These are phyloP conservation scores for Coniochaeta prunicola DNA, from an alignment of 2,329 filamentous ascomycete species.

Conservation along the genomic window DNA sequence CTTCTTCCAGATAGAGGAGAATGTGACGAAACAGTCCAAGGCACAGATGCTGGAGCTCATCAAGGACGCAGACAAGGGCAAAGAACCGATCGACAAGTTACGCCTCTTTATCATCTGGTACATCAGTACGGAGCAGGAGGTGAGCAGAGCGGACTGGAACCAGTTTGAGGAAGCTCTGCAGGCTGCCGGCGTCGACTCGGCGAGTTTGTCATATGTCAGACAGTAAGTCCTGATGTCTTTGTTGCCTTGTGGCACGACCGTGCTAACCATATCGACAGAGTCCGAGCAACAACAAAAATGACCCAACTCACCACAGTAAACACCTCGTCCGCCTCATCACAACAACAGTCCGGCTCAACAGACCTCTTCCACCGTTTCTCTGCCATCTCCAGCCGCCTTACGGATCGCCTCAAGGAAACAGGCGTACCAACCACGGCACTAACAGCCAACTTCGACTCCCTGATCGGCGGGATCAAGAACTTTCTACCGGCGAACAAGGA, in stretches of 20 bases:
- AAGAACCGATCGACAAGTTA: conserved; percentile 79
- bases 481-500: conserved; percentile 96
- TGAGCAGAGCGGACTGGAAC: conserved; percentile 74
- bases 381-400: conserved; percentile 83
- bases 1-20: conserved; percentile 93
- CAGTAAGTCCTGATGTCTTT: conserved; percentile 63
- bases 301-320: conserved; percentile 94
- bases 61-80: conserved; percentile 74
- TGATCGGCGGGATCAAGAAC: conserved; percentile 95
- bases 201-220: conserved; percentile 76
- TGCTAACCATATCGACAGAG: no score
- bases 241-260: no score
- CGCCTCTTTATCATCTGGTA: conserved; percentile 96
- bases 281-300: conserved; percentile 94
- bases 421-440: conserved; percentile 62
- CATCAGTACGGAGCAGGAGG: conserved; percentile 84
- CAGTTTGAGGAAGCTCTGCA: conserved; percentile 80
- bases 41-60: conserved; percentile 82
- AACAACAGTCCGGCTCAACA: conserved; percentile 51
- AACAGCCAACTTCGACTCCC: conserved; percentile 79
- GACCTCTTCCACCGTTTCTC: conserved; percentile 93
- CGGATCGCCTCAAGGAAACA: conserved; percentile 88
- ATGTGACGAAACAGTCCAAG: conserved; percentile 85
- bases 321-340: conserved; percentile 53
- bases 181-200: conserved; percentile 66